Evolutionary conservation across 2,329 filamentous ascomycete species (phyloP).

Genomic region (Albifimbria verrucaria): DNA sequence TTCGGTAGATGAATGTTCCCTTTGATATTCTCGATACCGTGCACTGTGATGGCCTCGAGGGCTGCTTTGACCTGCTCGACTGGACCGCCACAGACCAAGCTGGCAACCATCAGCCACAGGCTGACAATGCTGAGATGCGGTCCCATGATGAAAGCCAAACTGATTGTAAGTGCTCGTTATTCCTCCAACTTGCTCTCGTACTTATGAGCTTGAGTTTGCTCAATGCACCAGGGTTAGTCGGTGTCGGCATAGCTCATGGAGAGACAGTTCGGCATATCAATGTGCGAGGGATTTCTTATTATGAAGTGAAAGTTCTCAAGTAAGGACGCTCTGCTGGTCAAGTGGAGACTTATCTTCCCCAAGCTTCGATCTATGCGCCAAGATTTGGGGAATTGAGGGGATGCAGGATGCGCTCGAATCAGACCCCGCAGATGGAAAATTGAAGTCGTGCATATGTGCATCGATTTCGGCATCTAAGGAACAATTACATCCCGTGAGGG

Average conservation of each 20-base stretch:
- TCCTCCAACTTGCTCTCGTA: background rate
- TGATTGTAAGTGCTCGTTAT: background rate
- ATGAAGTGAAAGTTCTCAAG: background rate
- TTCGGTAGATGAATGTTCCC: slow-evolving; percentile 34
- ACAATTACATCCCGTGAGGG: no score
- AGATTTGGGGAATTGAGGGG: slow-evolving; percentile 1
- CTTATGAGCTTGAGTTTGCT: background rate
- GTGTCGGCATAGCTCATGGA: background rate
- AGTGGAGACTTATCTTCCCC: background rate
- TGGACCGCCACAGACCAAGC: background rate
- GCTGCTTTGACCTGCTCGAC: slow-evolving; percentile 1
- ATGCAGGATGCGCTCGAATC: slow-evolving; percentile 3
- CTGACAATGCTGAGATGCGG: background rate
- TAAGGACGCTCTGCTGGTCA: background rate
- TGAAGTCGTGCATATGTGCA: no score
- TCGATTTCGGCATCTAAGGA: no score
- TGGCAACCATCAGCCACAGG: background rate
- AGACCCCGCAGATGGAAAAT: no score
- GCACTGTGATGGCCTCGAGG: slow-evolving; percentile 15
- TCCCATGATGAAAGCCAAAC: background rate
- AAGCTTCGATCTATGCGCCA: background rate
- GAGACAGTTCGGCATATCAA: background rate
- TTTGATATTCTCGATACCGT: slow-evolving; percentile 32
- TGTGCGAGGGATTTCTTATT: background rate
- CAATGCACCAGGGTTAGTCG: background rate